Percentiles rank a stretch among this genome's conserved stretches.
These are phyloP conservation scores for Wilhelminamyces savonicus DNA, from an alignment of 805 yeast genomes.

Conservation along the genomic window DNA sequence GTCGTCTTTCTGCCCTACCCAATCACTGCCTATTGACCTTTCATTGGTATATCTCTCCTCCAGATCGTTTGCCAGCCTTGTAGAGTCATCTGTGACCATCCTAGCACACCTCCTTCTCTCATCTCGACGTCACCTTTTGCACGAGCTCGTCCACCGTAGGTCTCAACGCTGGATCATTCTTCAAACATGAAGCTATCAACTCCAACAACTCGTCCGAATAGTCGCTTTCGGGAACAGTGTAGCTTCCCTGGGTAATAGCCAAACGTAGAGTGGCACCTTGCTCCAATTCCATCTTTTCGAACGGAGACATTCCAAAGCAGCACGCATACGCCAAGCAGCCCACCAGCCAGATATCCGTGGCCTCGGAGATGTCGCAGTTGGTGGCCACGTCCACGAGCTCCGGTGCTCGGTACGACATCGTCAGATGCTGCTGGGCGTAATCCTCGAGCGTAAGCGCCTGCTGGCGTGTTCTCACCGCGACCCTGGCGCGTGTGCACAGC, in stretches of 20 bases:
- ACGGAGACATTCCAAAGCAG: conserved; percentile 78
- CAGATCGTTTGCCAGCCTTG: no score
- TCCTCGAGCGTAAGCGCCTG: conserved; percentile 77
- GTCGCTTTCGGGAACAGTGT: conserved; percentile 44
- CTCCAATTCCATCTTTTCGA: conserved; percentile 73
- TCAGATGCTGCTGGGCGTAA: conserved; percentile 76
- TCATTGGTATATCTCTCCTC: no score
- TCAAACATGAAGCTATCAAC: conserved; percentile 55
- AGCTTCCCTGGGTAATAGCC: conserved; percentile 68
- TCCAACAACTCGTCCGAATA: conserved; percentile 54
- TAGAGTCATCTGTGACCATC: no score
- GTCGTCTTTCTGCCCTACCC: no score
- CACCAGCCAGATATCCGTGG: conserved; percentile 84
- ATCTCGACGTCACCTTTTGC: conserved; percentile 40
- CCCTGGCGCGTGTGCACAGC: conserved; percentile 61
- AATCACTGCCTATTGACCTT: no score
- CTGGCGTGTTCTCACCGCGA: conserved; percentile 49
- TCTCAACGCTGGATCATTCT: conserved; percentile 52
- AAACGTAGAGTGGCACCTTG: conserved; percentile 77
- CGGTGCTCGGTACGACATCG: conserved; percentile 85
- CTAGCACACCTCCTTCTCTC: no score
- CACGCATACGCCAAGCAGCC: conserved; percentile 80
- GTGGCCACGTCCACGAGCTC: conserved; percentile 76
- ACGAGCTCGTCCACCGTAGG: conserved; percentile 61
- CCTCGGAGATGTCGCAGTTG: conserved; percentile 59